phyloP scores from a whole-genome alignment of 2,329 filamentous ascomycete genomes.

The Metarhizium rileyi region DNA sequence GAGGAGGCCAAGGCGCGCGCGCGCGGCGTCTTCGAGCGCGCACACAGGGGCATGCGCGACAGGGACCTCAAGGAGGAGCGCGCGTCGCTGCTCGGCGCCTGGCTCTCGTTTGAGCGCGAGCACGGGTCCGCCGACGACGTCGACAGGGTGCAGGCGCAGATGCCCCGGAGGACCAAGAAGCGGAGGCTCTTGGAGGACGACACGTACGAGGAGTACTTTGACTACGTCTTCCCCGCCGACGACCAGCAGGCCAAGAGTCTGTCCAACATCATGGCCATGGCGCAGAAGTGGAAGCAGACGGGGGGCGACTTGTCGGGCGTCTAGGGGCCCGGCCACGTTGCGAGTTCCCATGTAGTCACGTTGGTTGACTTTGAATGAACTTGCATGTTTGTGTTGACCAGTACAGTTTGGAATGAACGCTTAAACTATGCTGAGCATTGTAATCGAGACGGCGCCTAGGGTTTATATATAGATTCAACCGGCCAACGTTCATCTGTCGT shows the following conservation, averaged over 20 bases:
- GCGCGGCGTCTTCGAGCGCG: constrained; percentile 74
- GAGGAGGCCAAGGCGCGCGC: constrained; percentile 77
- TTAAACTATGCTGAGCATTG: too few species aligned
- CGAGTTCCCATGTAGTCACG: too few species aligned
- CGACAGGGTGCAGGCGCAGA: constrained; percentile 79
- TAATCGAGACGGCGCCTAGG: too few species aligned
- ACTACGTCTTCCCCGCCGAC: constrained; percentile 95
- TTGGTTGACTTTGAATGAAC: too few species aligned
- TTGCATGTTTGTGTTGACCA: too few species aligned
- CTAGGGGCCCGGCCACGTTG: constrained; percentile 5
- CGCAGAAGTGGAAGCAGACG: constrained; percentile 73
- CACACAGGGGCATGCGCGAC: constrained; percentile 79
- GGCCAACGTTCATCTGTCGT: too few species aligned
- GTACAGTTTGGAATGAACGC: too few species aligned
- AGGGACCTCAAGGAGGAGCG: constrained; percentile 87
- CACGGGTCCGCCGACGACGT: constrained; percentile 69
- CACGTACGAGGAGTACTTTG: constrained; percentile 87
- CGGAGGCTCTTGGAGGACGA: constrained; percentile 85
- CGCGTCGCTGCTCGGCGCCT: constrained; percentile 83
- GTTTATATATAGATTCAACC: too few species aligned
- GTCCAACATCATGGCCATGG: constrained; percentile 74
- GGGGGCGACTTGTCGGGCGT: constrained; percentile 26
- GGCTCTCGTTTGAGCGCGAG: constrained; percentile 83
- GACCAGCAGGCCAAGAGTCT: constrained; percentile 78
- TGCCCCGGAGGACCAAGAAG: constrained; percentile 91